A percentile compares a stretch with the other conserved stretches of the same genome.
Conservation (phyloP, 208 protist genomes). For the Acanthamoeba triangularis region DNA sequence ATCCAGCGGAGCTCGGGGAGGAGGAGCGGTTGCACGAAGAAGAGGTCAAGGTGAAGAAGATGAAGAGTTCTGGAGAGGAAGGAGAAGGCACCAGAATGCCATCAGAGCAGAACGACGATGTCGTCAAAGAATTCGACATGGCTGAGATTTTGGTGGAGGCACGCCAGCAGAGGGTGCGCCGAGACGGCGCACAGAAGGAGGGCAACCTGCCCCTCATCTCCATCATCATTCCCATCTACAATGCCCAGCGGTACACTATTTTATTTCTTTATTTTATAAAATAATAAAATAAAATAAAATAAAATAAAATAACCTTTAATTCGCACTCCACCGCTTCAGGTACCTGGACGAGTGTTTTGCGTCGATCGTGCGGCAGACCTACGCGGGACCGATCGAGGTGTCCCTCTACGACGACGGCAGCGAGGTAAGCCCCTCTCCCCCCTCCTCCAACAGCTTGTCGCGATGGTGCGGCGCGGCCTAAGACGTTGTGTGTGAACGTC, state of each 20-base stretch:
- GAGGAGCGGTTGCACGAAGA: background rate
- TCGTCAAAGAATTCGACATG: background rate
- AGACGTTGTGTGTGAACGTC: background rate
- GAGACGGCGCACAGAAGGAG: background rate
- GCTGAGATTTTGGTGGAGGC: background rate
- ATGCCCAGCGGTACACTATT: background rate
- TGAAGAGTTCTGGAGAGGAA: background rate
- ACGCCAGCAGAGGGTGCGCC: background rate
- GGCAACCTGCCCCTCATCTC: conserved; percentile 28
- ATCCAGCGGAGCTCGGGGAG: background rate
- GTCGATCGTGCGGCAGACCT: conserved; percentile 52
- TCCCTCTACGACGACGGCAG: conserved; percentile 75
- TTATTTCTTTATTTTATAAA: background rate
- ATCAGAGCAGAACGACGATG: background rate
- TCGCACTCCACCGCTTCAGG: background rate
- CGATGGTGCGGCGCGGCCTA: background rate
- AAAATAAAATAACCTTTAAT: too few relatives aligned
- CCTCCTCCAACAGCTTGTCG: background rate
- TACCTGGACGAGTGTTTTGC: conserved; percentile 73
- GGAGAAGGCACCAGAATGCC: background rate
- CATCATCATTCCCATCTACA: conserved; percentile 75
- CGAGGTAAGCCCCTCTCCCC: background rate
- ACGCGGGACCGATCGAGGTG: conserved; percentile 60
- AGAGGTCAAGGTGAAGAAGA: background rate
- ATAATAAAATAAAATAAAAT: too few relatives aligned